Base-by-base conservation (phyloP, 805 yeast species). In the Yamadazyma sp. region DNA sequence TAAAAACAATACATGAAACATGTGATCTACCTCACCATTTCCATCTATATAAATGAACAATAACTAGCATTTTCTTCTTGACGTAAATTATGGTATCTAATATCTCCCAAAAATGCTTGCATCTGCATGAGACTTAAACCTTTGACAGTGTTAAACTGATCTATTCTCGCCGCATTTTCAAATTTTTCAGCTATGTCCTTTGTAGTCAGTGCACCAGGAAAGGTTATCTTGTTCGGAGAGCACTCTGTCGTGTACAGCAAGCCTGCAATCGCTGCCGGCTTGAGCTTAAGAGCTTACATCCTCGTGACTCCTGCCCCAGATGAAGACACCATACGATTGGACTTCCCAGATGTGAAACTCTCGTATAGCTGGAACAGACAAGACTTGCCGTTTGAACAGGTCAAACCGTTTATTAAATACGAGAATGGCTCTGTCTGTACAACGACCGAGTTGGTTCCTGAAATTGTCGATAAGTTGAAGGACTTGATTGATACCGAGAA, bases 251-350 rank as follows among this genome's bases (percentile, higher is more conserved):
- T 93, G 0, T 86, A 85, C 57, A 82, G 85, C 31, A 85, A 81
- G 66, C 96, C 96, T 1, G 98, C 97, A 9, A 85, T 93, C 36
- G 98, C 99, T 1, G 97, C 98, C 0, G 93, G 96, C 3, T 75
- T 91, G 7, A 82, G 93, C 5, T 67, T 93, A 41, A 75, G 96
- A 52, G 85, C 97, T 0, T 91, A 87, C 51, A 61, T 90, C 6
- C 62, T 84, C 14, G 93, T 85, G 1, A 59, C 78, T 3, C 70
- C 75, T 13, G 66, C 64, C 41, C 53, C 58, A 10, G 62, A 70
- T 32, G 46, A 66, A 0, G 70, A 74, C 11, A 50, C 55, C 1
- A 68, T 90, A 31, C 52, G 50, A 36, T 65, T 91, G 45, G 87
- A 85, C 48, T 88, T 90, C 59, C 95, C 96, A 5, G 96, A 89